Conservation (phyloP, 768 basidiomycete genomes). For the Termitomyces sp. region DNA sequence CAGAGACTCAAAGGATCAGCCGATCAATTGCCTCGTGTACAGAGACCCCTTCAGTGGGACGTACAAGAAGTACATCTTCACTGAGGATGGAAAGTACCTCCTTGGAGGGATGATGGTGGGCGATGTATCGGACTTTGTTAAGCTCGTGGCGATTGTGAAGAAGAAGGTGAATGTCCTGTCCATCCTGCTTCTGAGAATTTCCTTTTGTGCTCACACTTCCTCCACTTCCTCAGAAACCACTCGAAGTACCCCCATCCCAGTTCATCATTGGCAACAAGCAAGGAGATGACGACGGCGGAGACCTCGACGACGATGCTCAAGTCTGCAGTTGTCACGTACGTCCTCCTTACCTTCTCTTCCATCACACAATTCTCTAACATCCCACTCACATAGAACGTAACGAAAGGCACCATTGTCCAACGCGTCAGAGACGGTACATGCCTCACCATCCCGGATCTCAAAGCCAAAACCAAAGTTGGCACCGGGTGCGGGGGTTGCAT, state of each 20-base stretch:
- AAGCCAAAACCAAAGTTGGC: conserved; percentile 65
- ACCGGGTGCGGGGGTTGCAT: conserved; percentile 75
- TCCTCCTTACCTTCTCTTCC: neutral
- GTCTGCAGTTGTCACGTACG: conserved; percentile 61
- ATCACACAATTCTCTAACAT: neutral
- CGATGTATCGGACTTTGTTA: conserved; percentile 63
- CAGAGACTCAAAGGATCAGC: conserved; percentile 19
- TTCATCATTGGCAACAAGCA: conserved; percentile 59
- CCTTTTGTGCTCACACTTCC: neutral
- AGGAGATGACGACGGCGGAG: conserved; percentile 55
- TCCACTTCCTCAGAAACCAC: conserved; percentile 44
- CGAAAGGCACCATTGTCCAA: conserved; percentile 51
- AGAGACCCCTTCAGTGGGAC: conserved; percentile 67
- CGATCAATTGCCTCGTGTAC: conserved; percentile 61
- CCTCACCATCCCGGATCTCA: conserved; percentile 48
- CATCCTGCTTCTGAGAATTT: neutral
- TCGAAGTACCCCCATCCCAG: conserved; percentile 61
- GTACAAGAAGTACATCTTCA: conserved; percentile 80
- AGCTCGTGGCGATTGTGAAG: conserved; percentile 66
- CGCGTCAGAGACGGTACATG: conserved; percentile 48
- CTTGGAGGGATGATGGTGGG: conserved; percentile 84
- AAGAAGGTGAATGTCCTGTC: conserved; percentile 46
- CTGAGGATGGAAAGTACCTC: conserved; percentile 64
- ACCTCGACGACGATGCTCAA: conserved; percentile 69
- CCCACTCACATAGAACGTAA: conserved; percentile 38